A percentile compares a stretch with the other conserved stretches of the same genome.
Evolutionary conservation across 148 eudicot species (phyloP).

Genomic region (Spergularia marina): DNA sequence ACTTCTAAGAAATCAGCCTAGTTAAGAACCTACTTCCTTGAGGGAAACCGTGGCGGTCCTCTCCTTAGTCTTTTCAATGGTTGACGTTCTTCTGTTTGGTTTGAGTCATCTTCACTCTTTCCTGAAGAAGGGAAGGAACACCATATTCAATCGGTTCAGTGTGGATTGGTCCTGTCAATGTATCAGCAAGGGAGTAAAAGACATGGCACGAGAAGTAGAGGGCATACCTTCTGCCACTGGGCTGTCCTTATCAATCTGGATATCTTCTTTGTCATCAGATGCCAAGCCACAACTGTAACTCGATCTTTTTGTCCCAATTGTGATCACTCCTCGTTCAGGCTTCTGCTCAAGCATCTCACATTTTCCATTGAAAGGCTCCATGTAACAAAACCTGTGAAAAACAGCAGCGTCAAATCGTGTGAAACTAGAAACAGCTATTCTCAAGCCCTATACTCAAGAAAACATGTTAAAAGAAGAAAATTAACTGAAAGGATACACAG

Average conservation of each 20-base stretch:
- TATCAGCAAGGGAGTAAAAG: too few relatives aligned
- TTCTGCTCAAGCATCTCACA: constrained; percentile 54
- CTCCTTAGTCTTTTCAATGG: constrained; percentile 27
- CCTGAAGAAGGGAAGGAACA: constrained; percentile 20
- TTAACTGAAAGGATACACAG: too few relatives aligned
- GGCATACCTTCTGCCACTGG: constrained; percentile 19
- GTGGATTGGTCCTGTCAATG: too few relatives aligned
- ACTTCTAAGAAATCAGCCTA: not conserved
- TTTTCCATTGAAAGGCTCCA: constrained; percentile 58
- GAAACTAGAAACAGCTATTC: not conserved
- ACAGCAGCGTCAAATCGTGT: not conserved
- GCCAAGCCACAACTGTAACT: constrained; percentile 20
- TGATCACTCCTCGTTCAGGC: constrained; percentile 46
- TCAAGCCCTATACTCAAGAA: not conserved
- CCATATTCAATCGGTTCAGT: not conserved
- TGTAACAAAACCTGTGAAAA: constrained; percentile 64
- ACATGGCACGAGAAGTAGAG: too few relatives aligned
- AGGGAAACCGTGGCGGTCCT: constrained; percentile 3
- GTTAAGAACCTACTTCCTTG: constrained; percentile 10
- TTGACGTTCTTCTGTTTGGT: not conserved
- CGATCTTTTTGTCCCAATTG: constrained; percentile 45
- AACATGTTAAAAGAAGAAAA: not conserved
- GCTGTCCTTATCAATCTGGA: constrained; percentile 4
- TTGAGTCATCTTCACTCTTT: constrained; percentile 15
- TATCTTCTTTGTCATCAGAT: constrained; percentile 8